These are phyloP conservation scores for Penicillium rolfsii DNA, from an alignment of 2,329 filamentous ascomycete genomes.

Conservation along the genomic window DNA sequence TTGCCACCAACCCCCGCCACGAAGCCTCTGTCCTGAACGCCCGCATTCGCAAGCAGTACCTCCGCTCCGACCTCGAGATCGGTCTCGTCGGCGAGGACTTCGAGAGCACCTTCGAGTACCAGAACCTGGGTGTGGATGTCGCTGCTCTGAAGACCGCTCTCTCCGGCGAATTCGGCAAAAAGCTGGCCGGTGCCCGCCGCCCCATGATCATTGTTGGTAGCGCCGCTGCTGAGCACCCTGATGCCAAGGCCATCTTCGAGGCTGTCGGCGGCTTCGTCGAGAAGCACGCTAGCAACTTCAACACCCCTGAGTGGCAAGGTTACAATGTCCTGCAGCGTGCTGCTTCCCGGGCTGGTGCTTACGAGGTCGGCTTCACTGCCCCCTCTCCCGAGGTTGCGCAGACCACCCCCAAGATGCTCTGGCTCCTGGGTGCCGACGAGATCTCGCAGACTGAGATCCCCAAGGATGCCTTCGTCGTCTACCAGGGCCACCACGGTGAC, in stretches of 20 bases:
- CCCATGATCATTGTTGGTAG: conserved; percentile 98
- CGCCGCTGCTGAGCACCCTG: conserved; percentile 84
- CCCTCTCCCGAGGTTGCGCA: conserved; percentile 79
- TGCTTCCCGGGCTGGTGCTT: conserved; percentile 89
- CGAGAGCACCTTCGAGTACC: conserved; percentile 92
- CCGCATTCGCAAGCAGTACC: conserved; percentile 96
- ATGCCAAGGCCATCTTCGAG: conserved; percentile 93
- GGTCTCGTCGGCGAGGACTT: conserved; percentile 89
- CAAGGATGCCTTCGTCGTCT: conserved; percentile 94
- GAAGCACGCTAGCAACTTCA: conserved; percentile 87
- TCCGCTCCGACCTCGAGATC: conserved; percentile 91
- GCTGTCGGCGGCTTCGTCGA: conserved; percentile 87
- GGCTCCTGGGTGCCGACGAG: conserved; percentile 95
- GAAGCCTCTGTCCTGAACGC: conserved; percentile 95
- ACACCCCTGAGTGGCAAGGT: conserved; percentile 90
- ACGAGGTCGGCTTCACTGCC: conserved; percentile 91
- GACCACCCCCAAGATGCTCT: conserved; percentile 90
- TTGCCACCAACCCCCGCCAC: conserved; percentile 93
- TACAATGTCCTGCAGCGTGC: conserved; percentile 96
- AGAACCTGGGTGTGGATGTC: conserved; percentile 81
- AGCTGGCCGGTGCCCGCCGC: conserved; percentile 80
- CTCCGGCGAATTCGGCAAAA: conserved; percentile 87
- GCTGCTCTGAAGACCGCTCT: conserved; percentile 83
- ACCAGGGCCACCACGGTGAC: conserved; percentile 98
- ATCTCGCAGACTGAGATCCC: conserved; percentile 82